A percentile compares a stretch with the other conserved stretches of the same genome.
phyloP scores from a whole-genome alignment of 148 eudicot genomes.

The Camellia lanceoleosa region DNA sequence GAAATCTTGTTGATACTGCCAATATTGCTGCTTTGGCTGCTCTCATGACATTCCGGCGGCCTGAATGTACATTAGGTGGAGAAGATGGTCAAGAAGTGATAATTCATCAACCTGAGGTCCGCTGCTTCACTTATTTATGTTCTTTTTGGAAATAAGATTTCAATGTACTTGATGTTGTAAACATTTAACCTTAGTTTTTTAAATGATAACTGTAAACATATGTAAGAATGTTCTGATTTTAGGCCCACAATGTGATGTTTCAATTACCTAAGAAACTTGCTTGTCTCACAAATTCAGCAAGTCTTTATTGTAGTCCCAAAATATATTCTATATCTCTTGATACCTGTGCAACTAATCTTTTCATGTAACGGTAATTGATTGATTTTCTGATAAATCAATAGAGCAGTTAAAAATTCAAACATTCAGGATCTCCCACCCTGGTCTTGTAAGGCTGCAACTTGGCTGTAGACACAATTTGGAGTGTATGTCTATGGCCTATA shows the following conservation, averaged over 20 bases:
- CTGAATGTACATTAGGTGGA: constrained; percentile 82
- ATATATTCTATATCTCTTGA: not conserved
- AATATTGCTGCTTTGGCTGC: constrained; percentile 95
- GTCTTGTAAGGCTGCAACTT: not conserved
- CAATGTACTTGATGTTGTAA: not conserved
- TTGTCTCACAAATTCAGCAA: not conserved
- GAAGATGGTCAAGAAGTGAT: constrained; percentile 75
- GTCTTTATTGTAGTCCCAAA: not conserved
- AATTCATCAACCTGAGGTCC: constrained; percentile 73
- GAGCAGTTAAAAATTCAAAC: not conserved
- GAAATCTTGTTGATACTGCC: constrained; percentile 98
- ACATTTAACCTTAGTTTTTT: not conserved
- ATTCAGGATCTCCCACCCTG: not conserved
- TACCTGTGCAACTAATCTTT: not conserved
- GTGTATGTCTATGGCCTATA: not conserved
- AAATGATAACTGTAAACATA: not conserved
- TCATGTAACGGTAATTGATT: not conserved
- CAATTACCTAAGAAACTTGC: not conserved
- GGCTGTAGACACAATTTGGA: not conserved
- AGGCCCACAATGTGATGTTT: not conserved
- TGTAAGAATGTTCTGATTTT: not conserved
- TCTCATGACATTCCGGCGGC: constrained; percentile 79
- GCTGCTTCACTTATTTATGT: constrained; percentile 1
- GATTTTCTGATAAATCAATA: not conserved
- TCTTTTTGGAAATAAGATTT: not conserved